Percentiles rank a stretch among this genome's conserved stretches.
Evolutionary conservation across 768 basidiomycete genomes (phyloP).

Genomic region (Kwoniella dejecticola): DNA sequence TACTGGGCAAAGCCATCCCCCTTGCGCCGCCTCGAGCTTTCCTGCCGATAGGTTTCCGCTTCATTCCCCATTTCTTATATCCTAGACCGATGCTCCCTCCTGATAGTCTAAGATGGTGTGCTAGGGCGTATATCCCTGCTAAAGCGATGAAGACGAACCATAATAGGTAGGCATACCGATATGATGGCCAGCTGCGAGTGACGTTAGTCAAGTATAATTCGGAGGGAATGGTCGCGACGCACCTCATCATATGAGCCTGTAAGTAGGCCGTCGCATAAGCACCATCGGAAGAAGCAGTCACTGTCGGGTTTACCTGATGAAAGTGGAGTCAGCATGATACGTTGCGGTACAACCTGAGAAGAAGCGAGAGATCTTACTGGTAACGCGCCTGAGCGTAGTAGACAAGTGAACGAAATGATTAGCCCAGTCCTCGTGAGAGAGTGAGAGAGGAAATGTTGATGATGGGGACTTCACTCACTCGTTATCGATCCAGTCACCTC

Average conservation of each 20-base stretch:
- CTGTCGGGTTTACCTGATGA: slow-evolving; percentile 45
- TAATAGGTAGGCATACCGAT: slow-evolving; percentile 53
- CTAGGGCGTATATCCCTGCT: slow-evolving; percentile 44
- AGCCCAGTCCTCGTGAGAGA: too few species aligned
- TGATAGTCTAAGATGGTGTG: slow-evolving; percentile 49
- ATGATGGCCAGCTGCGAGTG: slow-evolving; percentile 46
- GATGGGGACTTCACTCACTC: too few species aligned
- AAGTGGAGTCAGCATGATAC: neutral
- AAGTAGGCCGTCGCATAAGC: slow-evolving; percentile 53
- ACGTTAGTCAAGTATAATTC: neutral
- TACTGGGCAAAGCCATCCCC: slow-evolving; percentile 60
- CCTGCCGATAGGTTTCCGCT: slow-evolving; percentile 45
- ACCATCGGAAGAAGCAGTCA: slow-evolving; percentile 44
- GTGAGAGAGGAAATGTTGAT: too few species aligned
- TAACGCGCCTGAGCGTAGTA: slow-evolving; percentile 24
- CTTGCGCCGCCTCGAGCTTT: slow-evolving; percentile 29
- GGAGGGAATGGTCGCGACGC: slow-evolving; percentile 4
- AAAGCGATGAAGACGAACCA: slow-evolving; percentile 50
- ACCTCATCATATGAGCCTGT: slow-evolving; percentile 54
- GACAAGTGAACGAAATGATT: too few species aligned
- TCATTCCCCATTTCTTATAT: slow-evolving; percentile 61
- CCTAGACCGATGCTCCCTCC: slow-evolving; percentile 59
- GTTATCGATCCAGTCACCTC: slow-evolving; percentile 43
- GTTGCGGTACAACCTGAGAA: neutral
- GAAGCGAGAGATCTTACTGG: slow-evolving; percentile 9